Base-by-base conservation (phyloP, 306 rosid genomes). In the Dalbergia cultrata region DNA sequence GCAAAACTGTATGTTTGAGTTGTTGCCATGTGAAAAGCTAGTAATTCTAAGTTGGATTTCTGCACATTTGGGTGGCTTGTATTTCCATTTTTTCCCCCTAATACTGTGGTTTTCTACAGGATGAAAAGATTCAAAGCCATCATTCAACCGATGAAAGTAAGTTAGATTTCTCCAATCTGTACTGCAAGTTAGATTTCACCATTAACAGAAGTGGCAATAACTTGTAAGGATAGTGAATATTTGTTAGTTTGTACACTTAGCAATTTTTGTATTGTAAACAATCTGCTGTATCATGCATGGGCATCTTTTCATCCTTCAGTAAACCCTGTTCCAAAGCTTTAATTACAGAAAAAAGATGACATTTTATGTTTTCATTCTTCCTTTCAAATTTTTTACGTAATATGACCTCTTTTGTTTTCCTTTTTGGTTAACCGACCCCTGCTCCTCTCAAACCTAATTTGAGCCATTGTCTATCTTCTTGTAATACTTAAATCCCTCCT, bases 71-170 rank as follows among this genome's bases (percentile, higher is more conserved):
- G 76, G 61, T 77, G 70, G n/a, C 68, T 61, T 76, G 59, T 56
- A 4, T 50, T 80, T 19, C 31, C 31, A 26, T 26, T 77, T 81
- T 13, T 67, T 69, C 44, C 58, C 21, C 77, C 73, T 77, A 45
- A 65, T 61, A 43, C 45, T 16, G 44, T 78, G 81, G 54, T 57
- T 77, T 83, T 81, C 33, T 61, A 44, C 89, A 92, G 97, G 88
- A 82, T 82, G 90, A 82, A 79, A 87, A 85, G 85, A 88, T 73
- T 82, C 84, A 80, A 53, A 84, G 75, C 76, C 82, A 68, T 53
- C 37, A 69, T 58, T 77, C 81, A 10, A 56, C 80, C 54, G 83
- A 71, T 80, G 70, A 78, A 84, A 63, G 94, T 90, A 83, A 89
- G 92, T 92, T 65, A 59, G 74, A 77, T 71, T 82, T 72, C 75